Evolutionary conservation across 768 basidiomycete genomes (phyloP).

Genomic region (Hypholoma sublateritium): DNA sequence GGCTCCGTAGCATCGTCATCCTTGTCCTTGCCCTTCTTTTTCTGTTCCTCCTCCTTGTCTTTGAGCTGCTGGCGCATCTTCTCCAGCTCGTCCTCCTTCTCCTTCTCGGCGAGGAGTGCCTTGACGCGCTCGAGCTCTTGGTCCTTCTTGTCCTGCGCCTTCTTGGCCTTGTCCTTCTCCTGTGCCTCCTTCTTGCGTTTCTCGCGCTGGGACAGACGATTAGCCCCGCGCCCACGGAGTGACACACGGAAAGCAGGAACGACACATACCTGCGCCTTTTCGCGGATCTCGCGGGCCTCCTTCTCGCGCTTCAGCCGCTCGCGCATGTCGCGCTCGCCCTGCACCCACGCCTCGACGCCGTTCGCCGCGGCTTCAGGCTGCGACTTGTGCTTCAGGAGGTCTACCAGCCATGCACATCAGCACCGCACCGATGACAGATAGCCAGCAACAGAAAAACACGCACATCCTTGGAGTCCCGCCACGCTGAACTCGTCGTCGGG

Average conservation of each 20-base stretch:
- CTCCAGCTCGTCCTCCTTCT: conserved; percentile 44
- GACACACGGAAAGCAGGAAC: neutral
- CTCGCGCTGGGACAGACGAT: conserved; percentile 34
- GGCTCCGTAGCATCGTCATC: conserved; percentile 29
- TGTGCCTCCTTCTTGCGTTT: conserved; percentile 53
- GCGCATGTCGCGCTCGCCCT: conserved; percentile 70
- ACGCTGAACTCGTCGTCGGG: conserved; percentile 88
- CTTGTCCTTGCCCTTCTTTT: conserved; percentile 31
- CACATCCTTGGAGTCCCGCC: conserved; percentile 88
- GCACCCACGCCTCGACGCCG: conserved; percentile 70
- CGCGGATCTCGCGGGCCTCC: conserved; percentile 66
- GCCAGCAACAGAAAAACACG: conserved; percentile 34
- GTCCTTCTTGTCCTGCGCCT: conserved; percentile 67
- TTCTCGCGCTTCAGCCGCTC: conserved; percentile 74
- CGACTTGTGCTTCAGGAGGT: conserved; percentile 83
- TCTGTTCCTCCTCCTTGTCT: conserved; percentile 40
- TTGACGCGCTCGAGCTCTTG: conserved; percentile 54
- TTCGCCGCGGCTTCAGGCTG: conserved; percentile 74
- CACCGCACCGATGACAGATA: neutral
- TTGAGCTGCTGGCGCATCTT: conserved; percentile 42
- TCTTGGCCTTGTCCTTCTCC: conserved; percentile 59
- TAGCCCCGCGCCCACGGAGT: no score
- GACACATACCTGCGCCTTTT: conserved; percentile 60
- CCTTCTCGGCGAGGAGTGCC: conserved; percentile 51
- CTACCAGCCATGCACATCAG: conserved; percentile 32